A percentile compares a stretch with the other conserved stretches of the same genome.
Evolutionary conservation across 2,329 filamentous ascomycete genomes (phyloP).

Genomic region (Trichoderma koningiopsis): DNA sequence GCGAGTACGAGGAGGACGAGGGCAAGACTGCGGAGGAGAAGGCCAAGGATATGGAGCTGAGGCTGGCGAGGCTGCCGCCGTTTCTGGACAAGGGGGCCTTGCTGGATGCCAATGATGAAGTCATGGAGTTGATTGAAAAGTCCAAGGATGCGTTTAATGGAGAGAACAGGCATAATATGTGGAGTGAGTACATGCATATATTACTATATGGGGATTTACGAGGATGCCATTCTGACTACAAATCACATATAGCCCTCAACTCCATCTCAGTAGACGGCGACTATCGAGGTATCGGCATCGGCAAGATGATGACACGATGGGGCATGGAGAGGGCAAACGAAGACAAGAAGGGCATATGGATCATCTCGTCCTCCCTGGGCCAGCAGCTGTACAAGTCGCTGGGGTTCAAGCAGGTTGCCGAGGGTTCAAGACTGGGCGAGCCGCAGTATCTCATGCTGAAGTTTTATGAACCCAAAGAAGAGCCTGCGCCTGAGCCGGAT

Average conservation of each 20-base stretch:
- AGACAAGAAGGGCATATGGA: constrained; percentile 24
- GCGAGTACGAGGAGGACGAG: background rate
- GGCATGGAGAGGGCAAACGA: constrained; percentile 24
- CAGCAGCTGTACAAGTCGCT: constrained; percentile 25
- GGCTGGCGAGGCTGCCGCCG: constrained; percentile 20
- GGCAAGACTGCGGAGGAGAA: constrained; percentile 20
- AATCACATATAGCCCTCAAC: constrained; percentile 23
- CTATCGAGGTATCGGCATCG: constrained; percentile 26
- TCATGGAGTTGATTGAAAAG: constrained; percentile 25
- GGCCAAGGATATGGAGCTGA: constrained; percentile 13
- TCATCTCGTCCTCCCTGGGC: constrained; percentile 25
- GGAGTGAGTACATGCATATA: constrained; percentile 24
- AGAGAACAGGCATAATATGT: constrained; percentile 23
- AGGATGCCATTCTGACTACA: background rate
- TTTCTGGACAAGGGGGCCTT: constrained; percentile 25
- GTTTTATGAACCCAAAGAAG: constrained; percentile 1
- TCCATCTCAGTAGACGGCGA: constrained; percentile 27
- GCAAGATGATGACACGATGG: constrained; percentile 28
- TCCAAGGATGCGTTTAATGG: constrained; percentile 12
- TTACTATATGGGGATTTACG: background rate
- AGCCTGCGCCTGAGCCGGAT: background rate
- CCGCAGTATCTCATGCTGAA: constrained; percentile 28
- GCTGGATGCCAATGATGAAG: constrained; percentile 19
- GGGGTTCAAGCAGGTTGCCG: constrained; percentile 24
- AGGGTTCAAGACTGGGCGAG: constrained; percentile 26